These are phyloP conservation scores for Nicotiana noctiflora DNA, from an alignment of 257 asterid genomes.

Conservation along the genomic window DNA sequence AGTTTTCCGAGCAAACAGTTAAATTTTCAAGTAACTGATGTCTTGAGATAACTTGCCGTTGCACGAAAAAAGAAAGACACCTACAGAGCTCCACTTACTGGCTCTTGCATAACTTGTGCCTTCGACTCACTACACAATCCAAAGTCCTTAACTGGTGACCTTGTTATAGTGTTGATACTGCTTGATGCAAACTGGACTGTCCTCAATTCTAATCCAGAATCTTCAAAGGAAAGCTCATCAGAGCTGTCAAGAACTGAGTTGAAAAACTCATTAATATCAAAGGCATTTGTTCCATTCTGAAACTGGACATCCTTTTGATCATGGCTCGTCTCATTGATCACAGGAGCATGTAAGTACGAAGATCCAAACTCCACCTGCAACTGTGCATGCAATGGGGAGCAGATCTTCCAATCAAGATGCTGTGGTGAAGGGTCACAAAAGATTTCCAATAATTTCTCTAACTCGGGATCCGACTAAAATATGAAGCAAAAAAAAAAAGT, in stretches of 20 bases:
- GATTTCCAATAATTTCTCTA: conserved; percentile 42
- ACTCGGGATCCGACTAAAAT: conserved; percentile 60
- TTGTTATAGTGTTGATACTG: background rate
- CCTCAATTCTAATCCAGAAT: conserved; percentile 2
- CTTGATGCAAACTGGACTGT: background rate
- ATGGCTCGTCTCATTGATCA: conserved; percentile 20
- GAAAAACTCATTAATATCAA: conserved; percentile 45
- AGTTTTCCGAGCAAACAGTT: background rate
- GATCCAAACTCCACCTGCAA: conserved; percentile 59
- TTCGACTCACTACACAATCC: conserved; percentile 51
- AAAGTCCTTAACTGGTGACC: conserved; percentile 1
- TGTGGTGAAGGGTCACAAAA: conserved; percentile 32
- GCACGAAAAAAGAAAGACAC: background rate
- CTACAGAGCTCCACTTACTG: conserved; percentile 34
- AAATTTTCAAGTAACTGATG: background rate
- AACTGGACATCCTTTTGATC: conserved; percentile 21
- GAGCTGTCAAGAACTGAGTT: conserved; percentile 44
- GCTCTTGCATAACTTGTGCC: conserved; percentile 39
- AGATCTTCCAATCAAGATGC: conserved; percentile 38
- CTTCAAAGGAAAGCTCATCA: conserved; percentile 37
- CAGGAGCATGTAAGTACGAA: conserved; percentile 21
- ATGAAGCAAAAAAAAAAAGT: conserved; percentile 4
- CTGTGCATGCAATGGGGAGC: conserved; percentile 58
- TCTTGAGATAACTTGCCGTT: background rate
- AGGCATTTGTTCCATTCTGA: conserved; percentile 44